A percentile compares a stretch with the other conserved stretches of the same genome.
phyloP scores from a whole-genome alignment of 1,139 yeast species.

The Geotrichum bryndzae region DNA sequence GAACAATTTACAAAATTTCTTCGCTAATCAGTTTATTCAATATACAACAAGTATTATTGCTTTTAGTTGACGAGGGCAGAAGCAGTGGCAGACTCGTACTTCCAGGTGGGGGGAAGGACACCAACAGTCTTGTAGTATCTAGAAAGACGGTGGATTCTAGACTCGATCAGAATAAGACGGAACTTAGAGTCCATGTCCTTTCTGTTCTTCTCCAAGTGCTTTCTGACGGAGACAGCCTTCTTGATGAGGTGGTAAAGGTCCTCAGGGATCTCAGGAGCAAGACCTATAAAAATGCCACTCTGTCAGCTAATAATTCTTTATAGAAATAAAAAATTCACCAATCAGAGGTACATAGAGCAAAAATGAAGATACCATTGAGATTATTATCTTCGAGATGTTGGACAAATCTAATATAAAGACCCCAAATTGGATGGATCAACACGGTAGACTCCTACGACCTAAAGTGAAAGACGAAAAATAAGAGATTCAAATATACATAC shows the following conservation, averaged over 20 bases:
- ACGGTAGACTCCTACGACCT: slow-evolving; percentile 11
- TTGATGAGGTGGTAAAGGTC: slow-evolving; percentile 97
- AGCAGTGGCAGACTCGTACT: slow-evolving; percentile 99
- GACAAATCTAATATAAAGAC: not conserved
- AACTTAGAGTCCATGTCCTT: slow-evolving; percentile 99
- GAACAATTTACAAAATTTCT: not conserved
- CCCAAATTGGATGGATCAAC: not conserved
- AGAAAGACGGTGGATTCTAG: slow-evolving; percentile 99
- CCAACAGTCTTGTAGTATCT: slow-evolving; percentile 99
- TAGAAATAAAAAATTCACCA: slow-evolving; percentile 28
- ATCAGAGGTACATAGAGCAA: slow-evolving; percentile 34
- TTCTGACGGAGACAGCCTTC: slow-evolving; percentile 99
- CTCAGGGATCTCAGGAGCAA: slow-evolving; percentile 99
- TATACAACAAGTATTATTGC: slow-evolving; percentile 4
- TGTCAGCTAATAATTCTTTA: slow-evolving; percentile 30
- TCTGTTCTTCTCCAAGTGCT: slow-evolving; percentile 99
- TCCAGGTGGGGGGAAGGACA: slow-evolving; percentile 99
- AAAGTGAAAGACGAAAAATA: not conserved
- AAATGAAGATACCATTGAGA: slow-evolving; percentile 6
- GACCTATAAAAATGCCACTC: slow-evolving; percentile 40
- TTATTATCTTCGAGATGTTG: not conserved
- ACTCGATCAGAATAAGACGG: slow-evolving; percentile 99
- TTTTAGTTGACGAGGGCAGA: slow-evolving; percentile 94
- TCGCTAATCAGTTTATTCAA: slow-evolving; percentile 1
- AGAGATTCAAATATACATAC: slow-evolving; percentile 40